Evolutionary conservation across 2,329 filamentous ascomycete species (phyloP).

Genomic region (Diaporthe batatas): DNA sequence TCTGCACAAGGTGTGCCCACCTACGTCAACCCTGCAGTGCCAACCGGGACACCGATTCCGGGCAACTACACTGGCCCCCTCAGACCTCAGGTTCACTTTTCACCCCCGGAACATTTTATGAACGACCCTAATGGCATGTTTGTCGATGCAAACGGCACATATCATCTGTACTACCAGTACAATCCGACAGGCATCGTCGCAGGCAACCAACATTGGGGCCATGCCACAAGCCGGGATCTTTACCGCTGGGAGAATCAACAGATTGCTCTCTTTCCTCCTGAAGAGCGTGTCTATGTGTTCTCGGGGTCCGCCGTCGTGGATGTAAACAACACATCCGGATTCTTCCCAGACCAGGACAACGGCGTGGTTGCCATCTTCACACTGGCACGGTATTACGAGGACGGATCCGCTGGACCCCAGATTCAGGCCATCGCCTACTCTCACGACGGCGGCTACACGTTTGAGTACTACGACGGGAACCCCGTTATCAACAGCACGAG

Average conservation of each 20-base stretch:
- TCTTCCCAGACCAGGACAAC: slow-evolving; percentile 66
- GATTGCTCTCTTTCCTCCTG: slow-evolving; percentile 68
- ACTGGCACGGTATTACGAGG: slow-evolving; percentile 51
- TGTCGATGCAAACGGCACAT: slow-evolving; percentile 67
- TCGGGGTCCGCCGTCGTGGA: slow-evolving; percentile 72
- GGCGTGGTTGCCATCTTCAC: slow-evolving; percentile 72
- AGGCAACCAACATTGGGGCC: slow-evolving; percentile 76
- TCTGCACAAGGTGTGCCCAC: slow-evolving; percentile 44
- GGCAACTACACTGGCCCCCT: slow-evolving; percentile 49
- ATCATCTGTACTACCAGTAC: slow-evolving; percentile 75
- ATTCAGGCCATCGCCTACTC: slow-evolving; percentile 74
- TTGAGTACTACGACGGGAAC: slow-evolving; percentile 70
- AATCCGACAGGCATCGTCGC: slow-evolving; percentile 48
- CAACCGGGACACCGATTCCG: slow-evolving; percentile 46
- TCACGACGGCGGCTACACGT: slow-evolving; percentile 71
- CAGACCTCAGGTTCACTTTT: slow-evolving; percentile 69
- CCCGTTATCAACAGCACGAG: slow-evolving; percentile 70
- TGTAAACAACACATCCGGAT: slow-evolving; percentile 74
- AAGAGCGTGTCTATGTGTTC: slow-evolving; percentile 60
- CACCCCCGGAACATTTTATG: slow-evolving; percentile 66
- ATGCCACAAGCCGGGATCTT: slow-evolving; percentile 72
- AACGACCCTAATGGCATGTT: slow-evolving; percentile 78
- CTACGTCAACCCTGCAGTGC: slow-evolving; percentile 49
- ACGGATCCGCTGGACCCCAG: slow-evolving; percentile 57
- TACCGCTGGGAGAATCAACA: slow-evolving; percentile 76